Evolutionary conservation across 108 stramenopile genomes (phyloP).

Genomic region (Cyclotella cryptica): DNA sequence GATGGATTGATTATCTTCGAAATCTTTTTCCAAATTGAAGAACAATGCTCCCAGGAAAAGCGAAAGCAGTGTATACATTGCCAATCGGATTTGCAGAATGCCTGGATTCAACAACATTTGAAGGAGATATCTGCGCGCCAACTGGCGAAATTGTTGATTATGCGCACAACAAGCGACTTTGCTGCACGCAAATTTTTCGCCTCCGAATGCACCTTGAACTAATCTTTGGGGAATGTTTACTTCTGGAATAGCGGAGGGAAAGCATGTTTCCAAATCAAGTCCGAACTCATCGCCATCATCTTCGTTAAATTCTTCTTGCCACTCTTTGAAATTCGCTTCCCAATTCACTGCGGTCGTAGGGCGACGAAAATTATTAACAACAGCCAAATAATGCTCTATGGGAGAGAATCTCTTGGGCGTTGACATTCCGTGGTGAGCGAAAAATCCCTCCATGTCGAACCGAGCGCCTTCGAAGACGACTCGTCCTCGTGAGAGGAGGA

Average conservation of each 20-base stretch:
- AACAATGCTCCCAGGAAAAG: conserved; percentile 50
- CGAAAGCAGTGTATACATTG: conserved; percentile 64
- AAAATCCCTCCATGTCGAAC: conserved; percentile 61
- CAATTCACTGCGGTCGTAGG: background rate
- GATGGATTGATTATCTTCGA: conserved; percentile 35
- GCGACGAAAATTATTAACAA: conserved; percentile 30
- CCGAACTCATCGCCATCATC: conserved; percentile 24
- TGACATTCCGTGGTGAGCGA: conserved; percentile 46
- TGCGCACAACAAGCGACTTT: background rate
- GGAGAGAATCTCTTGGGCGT: conserved; percentile 48
- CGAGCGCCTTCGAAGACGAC: conserved; percentile 64
- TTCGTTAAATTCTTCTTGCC: conserved; percentile 29
- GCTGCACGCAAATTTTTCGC: background rate
- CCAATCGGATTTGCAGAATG: conserved; percentile 63
- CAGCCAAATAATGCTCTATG: conserved; percentile 31
- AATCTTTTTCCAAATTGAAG: conserved; percentile 53
- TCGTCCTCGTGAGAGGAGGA: conserved; percentile 57
- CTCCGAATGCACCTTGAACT: background rate
- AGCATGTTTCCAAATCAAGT: conserved; percentile 11
- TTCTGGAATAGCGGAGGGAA: conserved; percentile 52
- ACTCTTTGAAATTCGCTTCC: conserved; percentile 19
- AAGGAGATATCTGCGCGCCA: conserved; percentile 58
- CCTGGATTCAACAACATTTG: conserved; percentile 69
- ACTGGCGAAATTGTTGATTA: conserved; percentile 9
- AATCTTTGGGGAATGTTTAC: conserved; percentile 46